phyloP scores from a whole-genome alignment of 1,284 basidiomycete genomes.

The Austroboletus niveus region DNA sequence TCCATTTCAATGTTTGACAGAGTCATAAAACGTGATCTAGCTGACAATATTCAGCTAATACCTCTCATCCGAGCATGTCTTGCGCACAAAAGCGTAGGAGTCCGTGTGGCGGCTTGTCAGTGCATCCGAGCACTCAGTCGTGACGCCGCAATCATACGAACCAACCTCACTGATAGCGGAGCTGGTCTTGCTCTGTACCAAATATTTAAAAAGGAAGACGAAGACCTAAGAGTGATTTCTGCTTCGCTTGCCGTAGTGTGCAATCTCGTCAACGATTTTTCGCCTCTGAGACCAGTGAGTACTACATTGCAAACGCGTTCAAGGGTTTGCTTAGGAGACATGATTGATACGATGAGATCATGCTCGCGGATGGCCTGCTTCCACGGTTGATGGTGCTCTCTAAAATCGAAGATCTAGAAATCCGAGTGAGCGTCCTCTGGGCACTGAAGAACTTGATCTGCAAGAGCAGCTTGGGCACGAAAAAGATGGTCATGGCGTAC shows the following conservation, averaged over 20 bases:
- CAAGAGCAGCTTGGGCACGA: constrained; percentile 58
- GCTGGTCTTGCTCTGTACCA: constrained; percentile 69
- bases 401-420: constrained; percentile 48
- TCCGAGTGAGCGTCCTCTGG: constrained; percentile 75
- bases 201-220: constrained; percentile 53
- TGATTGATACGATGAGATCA: constrained; percentile 13
- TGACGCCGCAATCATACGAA: constrained; percentile 74
- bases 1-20: constrained; percentile 69
- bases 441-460: constrained; percentile 76
- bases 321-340: background rate
- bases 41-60: constrained; percentile 53
- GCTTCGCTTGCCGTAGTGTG: constrained; percentile 77
- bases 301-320: background rate
- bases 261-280: constrained; percentile 86
- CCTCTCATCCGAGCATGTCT: constrained; percentile 56
- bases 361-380: constrained; percentile 65
- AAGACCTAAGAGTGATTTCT: constrained; percentile 69
- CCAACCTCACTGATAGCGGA: constrained; percentile 80
- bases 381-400: constrained; percentile 60
- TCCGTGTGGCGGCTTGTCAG: constrained; percentile 84
- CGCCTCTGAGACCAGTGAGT: constrained; percentile 71
- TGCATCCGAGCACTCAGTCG: constrained; percentile 79
- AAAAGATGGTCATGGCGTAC: constrained; percentile 59
- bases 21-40: constrained; percentile 64
- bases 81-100: constrained; percentile 62